Base-by-base conservation (phyloP, 495 filamentous ascomycete species). In the Penicillium taxi region DNA sequence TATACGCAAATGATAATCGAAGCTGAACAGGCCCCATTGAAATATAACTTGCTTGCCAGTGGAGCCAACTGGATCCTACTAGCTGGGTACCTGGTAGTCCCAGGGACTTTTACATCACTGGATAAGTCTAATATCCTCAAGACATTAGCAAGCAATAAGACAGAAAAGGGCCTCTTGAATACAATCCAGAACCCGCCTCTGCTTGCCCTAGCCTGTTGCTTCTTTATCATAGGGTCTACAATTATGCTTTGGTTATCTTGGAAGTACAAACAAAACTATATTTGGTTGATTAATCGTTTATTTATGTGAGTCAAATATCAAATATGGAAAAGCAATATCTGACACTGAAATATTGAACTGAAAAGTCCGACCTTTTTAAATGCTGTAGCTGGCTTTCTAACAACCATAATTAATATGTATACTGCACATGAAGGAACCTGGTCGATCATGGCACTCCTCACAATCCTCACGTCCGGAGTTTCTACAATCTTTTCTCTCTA, bases 331-430 rank as follows among this genome's bases (percentile, higher is more conserved):
- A 17, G 6, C 24, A 25, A 9, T 1, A 12, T 12, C 6, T 35
- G 19, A 7, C n/a, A 8, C n/a, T 35, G 12, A 11, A 18, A 1
- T 13, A 7, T 26, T 35, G 25, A 28, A 16, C 1, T 30, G 14
- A 4, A 15, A 36, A 61, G 58, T 28, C 56, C 50, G 15, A 49
- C 43, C 11, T 34, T 51, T 13, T 42, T 74, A 34, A 72, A 73
- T 47, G 53, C 55, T 9, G 17, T 68, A 3, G 69, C 63, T n/a
- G 72, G 73, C 0, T 34, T 74, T 6, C 43, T 74, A 6, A 56
- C 56, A 9, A 71, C 71, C n/a, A 34, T 75, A 6, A 51, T 65
- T 9, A 67, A 57, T 48, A 59, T 77, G 6, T 75, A 75, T 41
- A 48, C 58, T 13, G 58, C 66, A 23, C 62, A 70, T 27, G 32